Percentiles rank a stretch among this genome's conserved stretches.
Conservation (phyloP, 1,284 basidiomycete species). For the Tilletia setariae region DNA sequence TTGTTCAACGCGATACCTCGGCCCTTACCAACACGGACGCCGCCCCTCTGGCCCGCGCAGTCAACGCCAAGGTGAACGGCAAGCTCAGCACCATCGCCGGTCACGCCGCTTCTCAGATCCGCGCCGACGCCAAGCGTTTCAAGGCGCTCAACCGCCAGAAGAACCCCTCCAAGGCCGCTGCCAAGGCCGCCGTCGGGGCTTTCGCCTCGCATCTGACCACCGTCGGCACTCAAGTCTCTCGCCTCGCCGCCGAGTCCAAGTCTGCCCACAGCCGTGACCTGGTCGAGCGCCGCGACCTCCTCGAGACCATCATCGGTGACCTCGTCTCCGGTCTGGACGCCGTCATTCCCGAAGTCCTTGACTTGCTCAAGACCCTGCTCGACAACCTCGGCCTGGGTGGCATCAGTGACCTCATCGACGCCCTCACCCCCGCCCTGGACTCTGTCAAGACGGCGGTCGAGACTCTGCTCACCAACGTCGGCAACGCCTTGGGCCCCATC, state of each 20-base stretch:
- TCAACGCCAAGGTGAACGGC: background rate
- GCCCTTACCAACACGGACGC: background rate
- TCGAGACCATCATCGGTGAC: background rate
- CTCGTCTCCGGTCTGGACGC: background rate
- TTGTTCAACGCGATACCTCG: background rate
- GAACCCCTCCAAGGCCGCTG: background rate
- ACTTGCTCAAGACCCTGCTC: background rate
- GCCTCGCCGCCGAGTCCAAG: conserved; percentile 2
- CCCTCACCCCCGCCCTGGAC: background rate
- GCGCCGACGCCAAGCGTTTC: background rate
- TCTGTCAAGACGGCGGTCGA: background rate
- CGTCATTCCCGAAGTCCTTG: conserved; percentile 7
- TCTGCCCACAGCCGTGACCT: background rate
- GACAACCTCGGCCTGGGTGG: background rate
- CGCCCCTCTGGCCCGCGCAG: background rate
- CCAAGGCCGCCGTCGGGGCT: background rate
- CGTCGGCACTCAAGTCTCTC: background rate
- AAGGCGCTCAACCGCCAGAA: background rate
- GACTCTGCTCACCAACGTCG: background rate
- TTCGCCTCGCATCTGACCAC: conserved; percentile 14
- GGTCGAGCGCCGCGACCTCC: conserved; percentile 2
- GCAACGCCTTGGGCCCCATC: background rate
- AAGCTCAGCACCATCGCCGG: conserved; percentile 2
- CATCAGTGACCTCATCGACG: background rate
- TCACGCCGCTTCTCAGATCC: background rate